These are phyloP conservation scores for Kalmusia sp. DNA, from an alignment of 2,329 filamentous ascomycete genomes.

Conservation along the genomic window DNA sequence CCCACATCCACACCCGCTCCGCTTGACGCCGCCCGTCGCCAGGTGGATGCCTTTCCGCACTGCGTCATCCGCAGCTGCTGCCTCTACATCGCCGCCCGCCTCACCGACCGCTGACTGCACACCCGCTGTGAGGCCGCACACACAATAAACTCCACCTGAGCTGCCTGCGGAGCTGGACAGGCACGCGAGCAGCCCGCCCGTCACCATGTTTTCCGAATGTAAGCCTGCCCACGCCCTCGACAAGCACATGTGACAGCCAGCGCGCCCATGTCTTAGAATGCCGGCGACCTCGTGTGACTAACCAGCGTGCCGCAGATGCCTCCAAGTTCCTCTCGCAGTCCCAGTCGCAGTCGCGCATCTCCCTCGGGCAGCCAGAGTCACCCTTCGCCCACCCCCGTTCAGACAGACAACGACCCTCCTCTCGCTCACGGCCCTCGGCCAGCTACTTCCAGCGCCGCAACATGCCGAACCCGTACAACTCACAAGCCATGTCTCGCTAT, in stretches of 20 bases:
- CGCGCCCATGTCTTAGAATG: constrained; percentile 34
- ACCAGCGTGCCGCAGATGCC: constrained; percentile 72
- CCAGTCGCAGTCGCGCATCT: constrained; percentile 92
- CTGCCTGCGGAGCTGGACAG: constrained; percentile 23
- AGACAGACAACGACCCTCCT: constrained; percentile 52
- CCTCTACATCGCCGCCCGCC: constrained; percentile 36
- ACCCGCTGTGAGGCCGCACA: constrained; percentile 29
- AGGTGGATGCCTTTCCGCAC: constrained; percentile 34
- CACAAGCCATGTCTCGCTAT: constrained; percentile 71
- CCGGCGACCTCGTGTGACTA: constrained; percentile 50
- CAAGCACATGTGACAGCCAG: constrained; percentile 40
- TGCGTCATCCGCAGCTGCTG: constrained; percentile 41
- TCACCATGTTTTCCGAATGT: constrained; percentile 87
- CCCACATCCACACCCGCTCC: background rate
- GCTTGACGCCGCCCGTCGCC: constrained; percentile 15
- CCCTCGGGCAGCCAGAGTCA: constrained; percentile 65
- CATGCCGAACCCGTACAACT: constrained; percentile 79
- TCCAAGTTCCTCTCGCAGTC: constrained; percentile 98
- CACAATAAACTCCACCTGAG: constrained; percentile 26
- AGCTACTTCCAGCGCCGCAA: constrained; percentile 58
- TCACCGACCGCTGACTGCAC: constrained; percentile 37
- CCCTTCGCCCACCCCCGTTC: constrained; percentile 57
- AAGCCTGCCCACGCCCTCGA: constrained; percentile 54
- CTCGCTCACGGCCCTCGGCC: constrained; percentile 57
- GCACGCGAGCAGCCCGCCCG: constrained; percentile 21